Percentiles rank a stretch among this genome's conserved stretches.
Evolutionary conservation across 2,329 filamentous ascomycete genomes (phyloP).

Genomic region (Didymella pinodella): DNA sequence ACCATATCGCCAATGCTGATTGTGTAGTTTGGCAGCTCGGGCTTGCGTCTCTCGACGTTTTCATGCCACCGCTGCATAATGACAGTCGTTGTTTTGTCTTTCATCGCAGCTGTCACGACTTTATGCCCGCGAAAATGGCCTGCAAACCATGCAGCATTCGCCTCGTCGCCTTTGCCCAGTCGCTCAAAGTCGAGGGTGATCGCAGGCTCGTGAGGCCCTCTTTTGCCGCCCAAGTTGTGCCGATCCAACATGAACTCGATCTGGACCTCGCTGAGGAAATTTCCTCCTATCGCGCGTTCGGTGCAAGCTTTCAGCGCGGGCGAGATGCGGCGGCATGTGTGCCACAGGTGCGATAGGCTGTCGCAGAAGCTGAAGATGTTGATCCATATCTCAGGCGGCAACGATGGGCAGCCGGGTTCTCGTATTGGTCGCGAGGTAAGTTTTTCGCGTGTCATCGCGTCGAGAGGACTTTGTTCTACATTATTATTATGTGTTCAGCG

Average conservation of each 20-base stretch:
- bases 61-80: slow-evolving; percentile 41
- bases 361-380: slow-evolving; percentile 41
- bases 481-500: not conserved
- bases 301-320: slow-evolving; percentile 37
- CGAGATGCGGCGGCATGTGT: slow-evolving; percentile 40
- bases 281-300: slow-evolving; percentile 41
- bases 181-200: slow-evolving; percentile 32
- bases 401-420: slow-evolving; percentile 29
- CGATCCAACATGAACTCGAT: slow-evolving; percentile 45
- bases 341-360: slow-evolving; percentile 46
- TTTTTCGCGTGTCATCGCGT: slow-evolving; percentile 14
- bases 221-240: slow-evolving; percentile 45
- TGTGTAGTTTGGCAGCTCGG: slow-evolving; percentile 45
- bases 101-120: not conserved
- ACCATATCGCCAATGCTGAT: slow-evolving; percentile 41
- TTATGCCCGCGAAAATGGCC: slow-evolving; percentile 25
- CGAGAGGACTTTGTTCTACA: slow-evolving; percentile 3
- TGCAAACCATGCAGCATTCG: slow-evolving; percentile 26
- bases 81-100: slow-evolving; percentile 7
- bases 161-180: slow-evolving; percentile 25
- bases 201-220: slow-evolving; percentile 34
- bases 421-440: not conserved
- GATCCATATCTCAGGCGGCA: slow-evolving; percentile 48
- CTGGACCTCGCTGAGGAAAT: slow-evolving; percentile 30
- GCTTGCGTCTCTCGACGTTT: slow-evolving; percentile 31